Conservation (phyloP, 345 rosid species). For the Rhizophora apiculata region DNA sequence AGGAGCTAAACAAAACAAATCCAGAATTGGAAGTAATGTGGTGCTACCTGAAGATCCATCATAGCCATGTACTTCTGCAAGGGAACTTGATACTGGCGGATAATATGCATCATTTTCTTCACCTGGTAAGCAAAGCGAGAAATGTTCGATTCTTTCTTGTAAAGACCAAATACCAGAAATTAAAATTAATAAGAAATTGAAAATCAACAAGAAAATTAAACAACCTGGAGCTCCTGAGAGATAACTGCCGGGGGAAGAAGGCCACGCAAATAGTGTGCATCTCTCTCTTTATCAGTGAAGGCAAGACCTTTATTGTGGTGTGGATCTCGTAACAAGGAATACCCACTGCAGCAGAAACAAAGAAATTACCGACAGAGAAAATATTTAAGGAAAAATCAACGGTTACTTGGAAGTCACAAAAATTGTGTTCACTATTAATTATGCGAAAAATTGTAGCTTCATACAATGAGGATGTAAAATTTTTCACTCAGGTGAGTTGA, state of each 20-base stretch:
- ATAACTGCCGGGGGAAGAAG: constrained; percentile 86
- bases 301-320: constrained; percentile 97
- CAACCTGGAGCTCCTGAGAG: constrained; percentile 90
- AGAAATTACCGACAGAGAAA: too few species aligned
- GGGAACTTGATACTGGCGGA: constrained; percentile 88
- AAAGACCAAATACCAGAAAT: neutral
- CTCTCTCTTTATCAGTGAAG: constrained; percentile 73
- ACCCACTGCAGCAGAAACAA: constrained; percentile 54
- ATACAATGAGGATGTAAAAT: too few species aligned
- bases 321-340: constrained; percentile 89
- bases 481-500: too few species aligned
- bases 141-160: constrained; percentile 6
- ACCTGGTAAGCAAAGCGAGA: constrained; percentile 40
- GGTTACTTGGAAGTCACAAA: too few species aligned
- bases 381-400: too few species aligned
- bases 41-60: constrained; percentile 94
- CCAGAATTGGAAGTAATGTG: neutral
- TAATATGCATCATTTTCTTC: constrained; percentile 79
- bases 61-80: constrained; percentile 91
- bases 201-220: neutral
- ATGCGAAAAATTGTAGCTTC: too few species aligned
- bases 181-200: neutral
- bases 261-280: constrained; percentile 88
- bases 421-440: too few species aligned
- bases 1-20: too few species aligned